These are phyloP conservation scores for Schizochytrium sp. DNA, from an alignment of 108 stramenopile species.

Conservation along the genomic window DNA sequence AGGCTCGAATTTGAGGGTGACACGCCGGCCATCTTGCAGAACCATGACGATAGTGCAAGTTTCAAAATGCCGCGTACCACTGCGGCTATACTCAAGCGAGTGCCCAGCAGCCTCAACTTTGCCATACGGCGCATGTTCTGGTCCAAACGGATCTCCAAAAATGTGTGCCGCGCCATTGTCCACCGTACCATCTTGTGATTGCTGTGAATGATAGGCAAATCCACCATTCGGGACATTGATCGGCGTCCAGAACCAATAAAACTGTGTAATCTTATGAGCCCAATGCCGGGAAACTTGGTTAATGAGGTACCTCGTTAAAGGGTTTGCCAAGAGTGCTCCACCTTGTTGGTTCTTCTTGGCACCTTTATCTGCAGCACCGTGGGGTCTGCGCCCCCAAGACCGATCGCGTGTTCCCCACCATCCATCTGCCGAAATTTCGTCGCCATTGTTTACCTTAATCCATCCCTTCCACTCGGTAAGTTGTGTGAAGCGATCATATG, in stretches of 20 bases:
- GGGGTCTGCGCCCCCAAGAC: slow-evolving; percentile 38
- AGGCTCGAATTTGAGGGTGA: slow-evolving; percentile 27
- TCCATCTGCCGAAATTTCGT: not conserved
- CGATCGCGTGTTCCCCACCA: slow-evolving; percentile 48
- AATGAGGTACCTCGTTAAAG: not conserved
- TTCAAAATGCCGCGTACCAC: not conserved
- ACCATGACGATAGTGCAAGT: slow-evolving; percentile 44
- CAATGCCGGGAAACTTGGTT: not conserved
- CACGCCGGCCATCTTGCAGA: slow-evolving; percentile 39
- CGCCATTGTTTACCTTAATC: not conserved
- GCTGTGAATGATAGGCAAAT: slow-evolving; percentile 35
- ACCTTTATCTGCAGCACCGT: not conserved
- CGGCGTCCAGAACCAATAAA: slow-evolving; percentile 53
- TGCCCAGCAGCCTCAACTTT: slow-evolving; percentile 33
- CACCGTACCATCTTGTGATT: not conserved
- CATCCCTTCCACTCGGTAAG: slow-evolving; percentile 19
- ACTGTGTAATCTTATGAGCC: slow-evolving; percentile 27
- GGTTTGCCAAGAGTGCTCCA: not conserved
- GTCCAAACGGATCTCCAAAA: slow-evolving; percentile 49
- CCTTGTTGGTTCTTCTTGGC: not conserved
- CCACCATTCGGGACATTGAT: slow-evolving; percentile 33
- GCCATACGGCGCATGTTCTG: slow-evolving; percentile 45
- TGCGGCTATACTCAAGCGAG: not conserved
- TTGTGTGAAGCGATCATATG: slow-evolving; percentile 29
- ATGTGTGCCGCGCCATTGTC: slow-evolving; percentile 23